A percentile compares a stretch with the other conserved stretches of the same genome.
Conservation (phyloP, 2,329 filamentous ascomycete genomes). For the Venturia asperata region DNA sequence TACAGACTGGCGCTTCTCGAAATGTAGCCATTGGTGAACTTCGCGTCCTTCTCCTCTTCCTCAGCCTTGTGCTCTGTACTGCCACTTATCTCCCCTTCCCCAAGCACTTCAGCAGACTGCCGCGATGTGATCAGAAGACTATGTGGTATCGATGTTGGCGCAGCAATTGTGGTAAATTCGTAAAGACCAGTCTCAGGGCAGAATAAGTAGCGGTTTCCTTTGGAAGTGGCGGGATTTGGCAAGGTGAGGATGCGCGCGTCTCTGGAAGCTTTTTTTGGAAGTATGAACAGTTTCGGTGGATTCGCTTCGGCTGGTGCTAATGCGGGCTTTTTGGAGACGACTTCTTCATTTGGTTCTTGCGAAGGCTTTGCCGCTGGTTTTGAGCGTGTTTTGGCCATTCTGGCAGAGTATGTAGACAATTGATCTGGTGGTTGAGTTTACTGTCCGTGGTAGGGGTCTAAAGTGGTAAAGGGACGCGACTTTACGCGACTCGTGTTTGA, state of each 20-base stretch:
- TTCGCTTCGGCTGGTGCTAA: slow-evolving; percentile 34
- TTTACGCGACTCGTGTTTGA: slow-evolving; percentile 8
- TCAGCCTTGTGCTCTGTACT: slow-evolving; percentile 16
- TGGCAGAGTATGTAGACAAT: background rate
- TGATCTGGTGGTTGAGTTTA: slow-evolving; percentile 4
- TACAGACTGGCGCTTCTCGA: slow-evolving; percentile 67
- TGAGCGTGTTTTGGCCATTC: slow-evolving; percentile 10
- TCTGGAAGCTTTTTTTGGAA: slow-evolving; percentile 47
- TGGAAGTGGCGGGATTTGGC: slow-evolving; percentile 45
- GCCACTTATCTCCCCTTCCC: slow-evolving; percentile 20
- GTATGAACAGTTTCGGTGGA: slow-evolving; percentile 49
- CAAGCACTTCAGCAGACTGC: slow-evolving; percentile 19
- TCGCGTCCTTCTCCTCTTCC: slow-evolving; percentile 13
- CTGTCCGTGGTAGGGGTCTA: background rate
- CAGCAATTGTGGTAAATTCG: slow-evolving; percentile 53
- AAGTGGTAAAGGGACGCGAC: slow-evolving; percentile 5
- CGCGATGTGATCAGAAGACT: slow-evolving; percentile 49
- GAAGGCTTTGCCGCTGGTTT: slow-evolving; percentile 10
- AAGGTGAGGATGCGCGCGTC: slow-evolving; percentile 51
- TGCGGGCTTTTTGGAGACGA: slow-evolving; percentile 25
- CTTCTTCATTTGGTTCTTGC: slow-evolving; percentile 3
- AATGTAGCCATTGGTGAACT: slow-evolving; percentile 42
- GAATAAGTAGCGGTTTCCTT: slow-evolving; percentile 49
- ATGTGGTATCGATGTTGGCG: slow-evolving; percentile 43
- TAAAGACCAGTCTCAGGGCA: slow-evolving; percentile 52